Percentiles rank a stretch among this genome's conserved stretches.
Conservation (phyloP, 2,329 filamentous ascomycete genomes). For the Fusarium piperis region DNA sequence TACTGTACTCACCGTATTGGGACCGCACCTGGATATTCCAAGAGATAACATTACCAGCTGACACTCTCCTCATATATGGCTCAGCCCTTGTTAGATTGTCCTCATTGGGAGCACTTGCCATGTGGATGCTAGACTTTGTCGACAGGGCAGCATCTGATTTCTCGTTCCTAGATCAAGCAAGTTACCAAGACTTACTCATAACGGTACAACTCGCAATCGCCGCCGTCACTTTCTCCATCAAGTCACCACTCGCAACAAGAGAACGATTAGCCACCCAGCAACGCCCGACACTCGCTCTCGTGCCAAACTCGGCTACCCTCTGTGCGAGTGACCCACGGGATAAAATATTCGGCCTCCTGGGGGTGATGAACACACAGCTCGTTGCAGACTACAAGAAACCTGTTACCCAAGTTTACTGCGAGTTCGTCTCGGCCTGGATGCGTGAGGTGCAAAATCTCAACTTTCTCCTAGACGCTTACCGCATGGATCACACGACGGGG, state of each 20-base stretch:
- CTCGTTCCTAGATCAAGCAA: not conserved
- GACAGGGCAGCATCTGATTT: not conserved
- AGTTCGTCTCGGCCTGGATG: not conserved
- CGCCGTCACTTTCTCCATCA: too few relatives aligned
- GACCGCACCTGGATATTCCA: not conserved
- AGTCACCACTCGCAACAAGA: not conserved
- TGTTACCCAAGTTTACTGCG: not conserved
- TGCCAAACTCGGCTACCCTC: fast-evolving
- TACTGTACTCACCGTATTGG: not conserved
- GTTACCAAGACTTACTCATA: not conserved
- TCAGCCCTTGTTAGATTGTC: not conserved
- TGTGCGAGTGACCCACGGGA: not conserved
- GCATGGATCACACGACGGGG: not conserved
- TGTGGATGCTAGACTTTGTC: not conserved
- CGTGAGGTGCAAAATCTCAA: not conserved
- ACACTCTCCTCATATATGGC: not conserved
- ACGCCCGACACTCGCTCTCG: not conserved
- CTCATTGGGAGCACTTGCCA: not conserved
- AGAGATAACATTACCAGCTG: not conserved
- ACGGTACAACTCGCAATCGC: too few relatives aligned
- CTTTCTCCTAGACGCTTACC: not conserved
- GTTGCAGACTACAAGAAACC: not conserved
- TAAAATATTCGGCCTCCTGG: not conserved
- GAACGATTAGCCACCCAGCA: not conserved
- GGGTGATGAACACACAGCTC: not conserved